Evolutionary conservation across 2,329 filamentous ascomycete species (phyloP).

Genomic region (Curvularia sp.): DNA sequence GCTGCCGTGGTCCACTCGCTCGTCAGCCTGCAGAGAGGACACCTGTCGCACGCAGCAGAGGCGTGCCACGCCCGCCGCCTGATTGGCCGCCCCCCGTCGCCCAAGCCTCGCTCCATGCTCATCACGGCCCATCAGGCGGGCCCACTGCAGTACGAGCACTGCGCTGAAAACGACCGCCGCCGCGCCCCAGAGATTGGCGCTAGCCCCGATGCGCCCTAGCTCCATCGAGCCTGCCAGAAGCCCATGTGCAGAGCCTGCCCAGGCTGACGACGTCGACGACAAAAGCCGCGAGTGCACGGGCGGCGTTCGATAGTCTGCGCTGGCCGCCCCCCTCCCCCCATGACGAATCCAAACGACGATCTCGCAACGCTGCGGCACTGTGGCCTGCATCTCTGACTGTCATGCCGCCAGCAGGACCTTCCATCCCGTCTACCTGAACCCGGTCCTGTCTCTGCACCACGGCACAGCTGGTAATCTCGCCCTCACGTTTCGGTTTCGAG

Average conservation of each 20-base stretch:
- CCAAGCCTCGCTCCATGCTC: constrained; percentile 4
- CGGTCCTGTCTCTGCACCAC: constrained; percentile 30
- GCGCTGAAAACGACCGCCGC: constrained; percentile 33
- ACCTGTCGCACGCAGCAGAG: constrained; percentile 14
- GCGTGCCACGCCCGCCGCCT: background rate
- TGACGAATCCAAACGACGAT: constrained; percentile 47
- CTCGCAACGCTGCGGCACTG: constrained; percentile 43
- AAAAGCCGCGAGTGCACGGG: constrained; percentile 39
- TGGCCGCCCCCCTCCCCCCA: constrained; percentile 30
- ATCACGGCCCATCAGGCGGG: constrained; percentile 12
- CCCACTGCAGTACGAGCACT: constrained; percentile 4
- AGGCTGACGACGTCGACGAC: constrained; percentile 47
- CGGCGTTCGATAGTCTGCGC: constrained; percentile 48
- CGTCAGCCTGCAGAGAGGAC: constrained; percentile 32
- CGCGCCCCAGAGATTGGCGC: constrained; percentile 35
- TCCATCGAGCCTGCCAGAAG: constrained; percentile 15
- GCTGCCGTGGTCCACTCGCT: constrained; percentile 29
- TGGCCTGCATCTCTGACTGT: constrained; percentile 38
- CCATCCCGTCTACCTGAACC: constrained; percentile 35
- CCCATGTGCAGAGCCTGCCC: constrained; percentile 25
- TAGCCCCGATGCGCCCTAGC: constrained; percentile 31
- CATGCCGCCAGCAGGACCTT: constrained; percentile 38
- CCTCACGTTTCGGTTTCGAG: constrained; percentile 47
- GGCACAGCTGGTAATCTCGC: constrained; percentile 30
- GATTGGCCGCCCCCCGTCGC: constrained; percentile 8